Conservation (phyloP, 768 basidiomycete species). For the Macrolepiota dolichaula region DNA sequence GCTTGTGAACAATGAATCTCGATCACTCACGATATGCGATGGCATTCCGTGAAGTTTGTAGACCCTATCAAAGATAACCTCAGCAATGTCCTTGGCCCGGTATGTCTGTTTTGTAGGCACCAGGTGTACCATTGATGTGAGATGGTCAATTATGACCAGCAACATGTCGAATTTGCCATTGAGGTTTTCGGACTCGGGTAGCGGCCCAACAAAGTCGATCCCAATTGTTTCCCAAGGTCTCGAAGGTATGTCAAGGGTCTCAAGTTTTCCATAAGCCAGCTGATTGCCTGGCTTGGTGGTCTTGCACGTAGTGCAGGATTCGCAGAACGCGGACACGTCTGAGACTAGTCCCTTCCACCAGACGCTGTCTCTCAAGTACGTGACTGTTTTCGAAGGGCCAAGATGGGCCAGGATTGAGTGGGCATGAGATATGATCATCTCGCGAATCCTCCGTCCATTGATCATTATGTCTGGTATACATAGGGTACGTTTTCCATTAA, state of each 20-base stretch:
- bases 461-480: background rate
- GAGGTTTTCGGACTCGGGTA: conserved; percentile 14
- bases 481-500: background rate
- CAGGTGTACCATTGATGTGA: conserved; percentile 14
- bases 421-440: conserved; percentile 23
- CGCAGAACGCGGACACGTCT: conserved; percentile 9
- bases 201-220: conserved; percentile 13
- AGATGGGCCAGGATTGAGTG: conserved; percentile 35
- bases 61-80: conserved; percentile 8
- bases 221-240: conserved; percentile 15
- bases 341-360: conserved; percentile 13
- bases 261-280: conserved; percentile 17
- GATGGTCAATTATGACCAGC: conserved; percentile 22
- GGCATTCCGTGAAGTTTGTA: conserved; percentile 11
- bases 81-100: too few species aligned
- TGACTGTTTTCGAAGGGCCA: conserved; percentile 26
- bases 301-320: conserved; percentile 16
- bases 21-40: conserved; percentile 1
- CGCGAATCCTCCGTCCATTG: background rate
- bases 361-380: conserved; percentile 15
- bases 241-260: conserved; percentile 17
- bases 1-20: conserved; percentile 10
- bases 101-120: conserved; percentile 4
- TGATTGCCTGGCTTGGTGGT: conserved; percentile 16
- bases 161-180: conserved; percentile 25